Evolutionary conservation across 2,329 filamentous ascomycete species (phyloP).

Genomic region (Nannizziopsis barbatae): DNA sequence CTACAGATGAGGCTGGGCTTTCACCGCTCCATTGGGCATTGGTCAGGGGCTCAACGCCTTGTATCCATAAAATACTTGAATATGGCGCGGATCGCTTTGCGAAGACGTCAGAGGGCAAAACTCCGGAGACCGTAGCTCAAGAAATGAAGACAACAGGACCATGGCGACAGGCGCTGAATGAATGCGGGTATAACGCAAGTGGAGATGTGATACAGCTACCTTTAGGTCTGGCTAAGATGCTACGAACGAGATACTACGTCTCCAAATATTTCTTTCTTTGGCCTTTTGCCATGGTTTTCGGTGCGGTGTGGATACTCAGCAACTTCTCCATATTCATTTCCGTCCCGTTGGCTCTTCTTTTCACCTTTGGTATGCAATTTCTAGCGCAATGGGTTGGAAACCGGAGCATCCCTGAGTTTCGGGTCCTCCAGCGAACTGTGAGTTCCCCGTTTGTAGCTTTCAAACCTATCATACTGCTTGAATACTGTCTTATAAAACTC

Average conservation of each 20-base stretch:
- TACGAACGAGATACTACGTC: conserved; percentile 67
- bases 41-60: conserved; percentile 80
- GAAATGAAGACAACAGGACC: conserved; percentile 79
- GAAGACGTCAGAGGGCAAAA: conserved; percentile 81
- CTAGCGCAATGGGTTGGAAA: conserved; percentile 64
- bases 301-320: conserved; percentile 60
- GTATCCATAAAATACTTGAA: conserved; percentile 87
- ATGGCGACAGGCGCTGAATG: conserved; percentile 71
- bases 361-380: conserved; percentile 60
- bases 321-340: conserved; percentile 63
- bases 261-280: conserved; percentile 81
- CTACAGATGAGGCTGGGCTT: conserved; percentile 81
- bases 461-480: not conserved
- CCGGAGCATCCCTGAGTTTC: conserved; percentile 79
- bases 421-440: conserved; percentile 79
- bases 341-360: conserved; percentile 57
- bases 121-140: conserved; percentile 68
- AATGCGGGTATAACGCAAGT: conserved; percentile 72
- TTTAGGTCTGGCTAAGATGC: conserved; percentile 61
- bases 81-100: conserved; percentile 91
- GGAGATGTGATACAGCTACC: conserved; percentile 58
- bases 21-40: conserved; percentile 93
- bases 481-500: conserved; percentile 7
- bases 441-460: conserved; percentile 24
- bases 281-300: conserved; percentile 67